Evolutionary conservation across 2,329 filamentous ascomycete species (phyloP), one percentile per base, ranked within the genome.

Genomic region (Diaporthe citrichinensis): DNA sequence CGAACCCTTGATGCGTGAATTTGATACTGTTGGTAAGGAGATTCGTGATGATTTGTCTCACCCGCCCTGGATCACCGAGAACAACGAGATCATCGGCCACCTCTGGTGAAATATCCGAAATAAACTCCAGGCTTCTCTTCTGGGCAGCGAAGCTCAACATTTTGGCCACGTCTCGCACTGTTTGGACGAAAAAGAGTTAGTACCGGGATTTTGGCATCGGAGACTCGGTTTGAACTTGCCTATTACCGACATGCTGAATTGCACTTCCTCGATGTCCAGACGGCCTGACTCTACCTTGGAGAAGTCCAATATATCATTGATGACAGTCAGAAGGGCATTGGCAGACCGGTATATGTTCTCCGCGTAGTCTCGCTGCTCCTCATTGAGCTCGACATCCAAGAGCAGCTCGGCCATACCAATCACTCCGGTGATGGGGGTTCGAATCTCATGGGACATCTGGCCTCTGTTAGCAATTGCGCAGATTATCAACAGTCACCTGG

Each of bases 141-240:
- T 94, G 91, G 1, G 96, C 95, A 1, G 94, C 95, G 79, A 97
- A 97, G 57, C 93, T 92, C 78, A 97, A 90, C 94, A 97, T 97
- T 82, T 95, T 95, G 71, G 92, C 94, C 28, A 97, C 94, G 81
- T 97, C 95, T 62, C 92, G 89, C 9, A 96, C 90, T 17, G 95
- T 91, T 1, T 3, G 7, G 9, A 4, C 12, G 53, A 23, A 39
- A 17, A 28, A 28, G 2, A 6, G 49, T 69, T 15, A 69, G 34
- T 31, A 23, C 6, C 41, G 4, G 4, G 2, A 3, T 39, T 39
- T 28, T 41, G n/a, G 14, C 23, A 31, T n/a, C 10, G 28, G 36
- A 5, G 31, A 15, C 31, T 36, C 28, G 7, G 39, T 31, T 23
- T 23, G 20, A 15, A 74, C 74, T 74, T 20, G 62, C 74, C 55